Evolutionary conservation across 331 rosid genomes (phyloP).

Genomic region (Prunus yedoensis): DNA sequence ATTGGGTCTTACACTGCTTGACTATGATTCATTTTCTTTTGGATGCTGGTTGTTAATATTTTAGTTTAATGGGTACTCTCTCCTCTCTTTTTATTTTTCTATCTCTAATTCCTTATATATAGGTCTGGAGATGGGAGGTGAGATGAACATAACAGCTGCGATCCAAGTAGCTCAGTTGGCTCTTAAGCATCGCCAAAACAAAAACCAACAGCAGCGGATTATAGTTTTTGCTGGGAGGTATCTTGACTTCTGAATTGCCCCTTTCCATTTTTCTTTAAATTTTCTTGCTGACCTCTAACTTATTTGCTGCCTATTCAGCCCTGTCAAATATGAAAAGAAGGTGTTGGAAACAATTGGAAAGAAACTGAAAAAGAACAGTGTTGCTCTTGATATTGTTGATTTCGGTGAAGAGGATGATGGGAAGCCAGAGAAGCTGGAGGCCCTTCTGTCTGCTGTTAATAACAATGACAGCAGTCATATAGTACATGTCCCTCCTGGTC

Average conservation of each 20-base stretch:
- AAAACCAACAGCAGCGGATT: conserved; percentile 95
- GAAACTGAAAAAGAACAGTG: conserved; percentile 89
- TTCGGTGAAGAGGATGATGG: conserved; percentile 96
- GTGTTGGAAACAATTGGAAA: conserved; percentile 77
- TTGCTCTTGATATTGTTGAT: conserved; percentile 88
- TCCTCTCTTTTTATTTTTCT: background rate
- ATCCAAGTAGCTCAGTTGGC: conserved; percentile 96
- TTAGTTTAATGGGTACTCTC: background rate
- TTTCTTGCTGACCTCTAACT: background rate
- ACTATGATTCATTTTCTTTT: background rate
- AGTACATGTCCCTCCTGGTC: conserved; percentile 83
- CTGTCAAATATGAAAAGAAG: conserved; percentile 82
- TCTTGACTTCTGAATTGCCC: background rate
- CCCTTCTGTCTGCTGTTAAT: conserved; percentile 89
- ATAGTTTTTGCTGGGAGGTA: conserved; percentile 95
- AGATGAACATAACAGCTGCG: conserved; percentile 86
- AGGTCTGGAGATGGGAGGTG: conserved; percentile 92
- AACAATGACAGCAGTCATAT: conserved; percentile 83
- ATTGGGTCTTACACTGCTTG: background rate
- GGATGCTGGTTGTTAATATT: background rate
- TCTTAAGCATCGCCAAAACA: conserved; percentile 94
- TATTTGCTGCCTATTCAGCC: conserved; percentile 34
- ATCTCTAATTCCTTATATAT: background rate
- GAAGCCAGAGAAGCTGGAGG: conserved; percentile 90
- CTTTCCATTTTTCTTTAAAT: background rate